Percentiles rank a stretch among this genome's conserved stretches.
phyloP scores from a whole-genome alignment of 2,329 filamentous ascomycete species.

The Colletotrichum lini region DNA sequence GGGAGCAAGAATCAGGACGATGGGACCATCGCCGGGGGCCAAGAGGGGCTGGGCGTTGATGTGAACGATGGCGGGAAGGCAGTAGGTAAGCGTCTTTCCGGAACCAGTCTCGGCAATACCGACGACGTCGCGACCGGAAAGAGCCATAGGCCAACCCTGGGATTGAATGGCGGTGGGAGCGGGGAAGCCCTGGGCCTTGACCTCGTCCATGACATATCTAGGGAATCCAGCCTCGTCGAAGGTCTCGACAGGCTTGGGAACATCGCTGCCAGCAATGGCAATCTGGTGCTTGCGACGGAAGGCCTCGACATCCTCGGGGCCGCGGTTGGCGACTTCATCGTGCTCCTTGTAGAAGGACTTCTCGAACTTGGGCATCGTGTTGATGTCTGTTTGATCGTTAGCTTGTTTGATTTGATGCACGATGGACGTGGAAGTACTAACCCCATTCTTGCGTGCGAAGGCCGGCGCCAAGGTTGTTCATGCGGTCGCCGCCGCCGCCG shows the following conservation, averaged over 20 bases:
- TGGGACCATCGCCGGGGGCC: conserved; percentile 94
- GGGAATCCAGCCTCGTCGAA: conserved; percentile 99
- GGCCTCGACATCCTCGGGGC: conserved; percentile 84
- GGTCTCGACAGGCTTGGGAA: conserved; percentile 94
- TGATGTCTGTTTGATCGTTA: conserved; percentile 72
- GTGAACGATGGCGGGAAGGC: conserved; percentile 97
- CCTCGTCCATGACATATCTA: conserved; percentile 96
- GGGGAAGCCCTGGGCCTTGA: conserved; percentile 97
- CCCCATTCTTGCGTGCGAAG: conserved; percentile 92
- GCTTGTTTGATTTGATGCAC: conserved; percentile 13
- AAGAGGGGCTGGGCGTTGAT: conserved; percentile 99
- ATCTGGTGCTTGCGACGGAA: conserved; percentile 92
- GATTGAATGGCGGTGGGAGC: conserved; percentile 97
- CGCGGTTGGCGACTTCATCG: conserved; percentile 80
- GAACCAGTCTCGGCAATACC: conserved; percentile 99
- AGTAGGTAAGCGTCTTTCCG: conserved; percentile 99
- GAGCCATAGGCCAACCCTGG: conserved; percentile 98
- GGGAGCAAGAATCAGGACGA: conserved; percentile 94
- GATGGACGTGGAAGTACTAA: conserved; percentile 64
- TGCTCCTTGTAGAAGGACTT: conserved; percentile 99
- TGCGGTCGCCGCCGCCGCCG: conserved; percentile 84
- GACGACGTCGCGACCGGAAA: conserved; percentile 97
- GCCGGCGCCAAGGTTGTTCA: conserved; percentile 90
- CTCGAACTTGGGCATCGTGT: conserved; percentile 92
- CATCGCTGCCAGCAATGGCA: conserved; percentile 81